Evolutionary conservation across 2,329 filamentous ascomycete species (phyloP), one percentile per base, ranked within the genome.

Genomic region (Fusarium sp.): DNA sequence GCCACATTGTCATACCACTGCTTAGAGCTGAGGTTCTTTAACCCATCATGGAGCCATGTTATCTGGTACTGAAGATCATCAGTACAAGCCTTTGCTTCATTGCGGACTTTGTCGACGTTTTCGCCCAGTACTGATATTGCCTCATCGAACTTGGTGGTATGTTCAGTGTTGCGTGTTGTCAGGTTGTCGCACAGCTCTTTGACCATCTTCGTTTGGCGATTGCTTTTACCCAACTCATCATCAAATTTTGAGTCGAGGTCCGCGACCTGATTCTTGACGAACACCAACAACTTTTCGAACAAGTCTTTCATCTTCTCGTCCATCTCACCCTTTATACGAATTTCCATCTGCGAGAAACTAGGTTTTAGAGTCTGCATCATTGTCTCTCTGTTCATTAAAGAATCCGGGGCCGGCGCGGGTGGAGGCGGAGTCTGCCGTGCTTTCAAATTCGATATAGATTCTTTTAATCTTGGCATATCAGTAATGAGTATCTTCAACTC

Each of bases 11-110:
- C 76, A 16, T 81, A 82, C 27, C 86, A 75, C 3, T 77, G 70
- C 47, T 79, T 82, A 2, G 84, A 84, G 22, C 74, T 80, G 10
- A 90, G 75, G 67, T 85, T 87, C 58, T 82, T 83, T 63, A 82
- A 87, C 64, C 85, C 86, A 1, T 64, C 58, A 70, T 86, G 82
- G 10, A 90, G 69, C 1, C 79, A 74, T 22, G 70, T 71, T 7
- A 85, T 32, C 47, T 82, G 75, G 41, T 80, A 72, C 18, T 80
- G 77, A 8, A 85, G 67, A 7, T 75, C 73, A 0, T 79, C 75
- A 20, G 78, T 71, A 38, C 63, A 53, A 22, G 78, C 67, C 9
- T 79, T 54, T 27, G 71, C 76, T 12, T 71, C 65, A 49, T 65
- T 76, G 38, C 54, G 58, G 10, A 43, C 53, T 8, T 41, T 43